These are phyloP conservation scores for Phytophthora capsici DNA, from an alignment of 352 stramenopile genomes.

Conservation along the genomic window DNA sequence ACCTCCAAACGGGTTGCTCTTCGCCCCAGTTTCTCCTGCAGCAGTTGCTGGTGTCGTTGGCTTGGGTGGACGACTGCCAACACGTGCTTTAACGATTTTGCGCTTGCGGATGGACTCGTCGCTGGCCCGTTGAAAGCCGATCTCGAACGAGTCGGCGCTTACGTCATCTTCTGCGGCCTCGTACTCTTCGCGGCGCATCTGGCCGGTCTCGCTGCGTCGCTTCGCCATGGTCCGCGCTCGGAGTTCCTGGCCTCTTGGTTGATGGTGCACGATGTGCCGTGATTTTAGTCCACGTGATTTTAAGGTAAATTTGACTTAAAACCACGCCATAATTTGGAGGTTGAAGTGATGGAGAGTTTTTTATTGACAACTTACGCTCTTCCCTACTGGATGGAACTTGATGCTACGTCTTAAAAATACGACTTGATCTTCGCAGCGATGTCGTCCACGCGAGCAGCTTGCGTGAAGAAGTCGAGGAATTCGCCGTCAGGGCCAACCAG, in stretches of 20 bases:
- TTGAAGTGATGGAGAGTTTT: neutral
- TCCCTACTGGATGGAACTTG: neutral
- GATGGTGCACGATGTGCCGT: neutral
- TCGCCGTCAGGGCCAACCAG: slow-evolving; percentile 96
- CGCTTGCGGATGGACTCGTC: slow-evolving; percentile 73
- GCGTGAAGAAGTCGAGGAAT: slow-evolving; percentile 99
- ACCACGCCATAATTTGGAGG: neutral
- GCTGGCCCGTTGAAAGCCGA: slow-evolving; percentile 75
- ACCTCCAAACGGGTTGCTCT: slow-evolving; percentile 52
- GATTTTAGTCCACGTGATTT: neutral
- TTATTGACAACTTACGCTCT: neutral
- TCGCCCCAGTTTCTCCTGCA: slow-evolving; percentile 9
- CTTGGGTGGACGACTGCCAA: slow-evolving; percentile 29
- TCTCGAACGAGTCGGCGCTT: slow-evolving; percentile 53
- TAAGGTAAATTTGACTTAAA: too few relatives aligned
- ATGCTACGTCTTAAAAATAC: slow-evolving; percentile 53
- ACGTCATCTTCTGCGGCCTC: slow-evolving; percentile 62
- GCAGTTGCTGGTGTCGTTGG: slow-evolving; percentile 14
- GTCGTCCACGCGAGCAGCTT: slow-evolving; percentile 95
- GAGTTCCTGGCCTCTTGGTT: neutral
- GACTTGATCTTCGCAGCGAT: slow-evolving; percentile 94
- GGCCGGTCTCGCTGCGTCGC: slow-evolving; percentile 84
- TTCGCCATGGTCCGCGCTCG: slow-evolving; percentile 62
- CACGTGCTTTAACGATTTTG: slow-evolving; percentile 81
- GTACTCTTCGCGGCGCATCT: slow-evolving; percentile 89